phyloP scores from a whole-genome alignment of 2,329 filamentous ascomycete species.

The Dactylellina leptospora region DNA sequence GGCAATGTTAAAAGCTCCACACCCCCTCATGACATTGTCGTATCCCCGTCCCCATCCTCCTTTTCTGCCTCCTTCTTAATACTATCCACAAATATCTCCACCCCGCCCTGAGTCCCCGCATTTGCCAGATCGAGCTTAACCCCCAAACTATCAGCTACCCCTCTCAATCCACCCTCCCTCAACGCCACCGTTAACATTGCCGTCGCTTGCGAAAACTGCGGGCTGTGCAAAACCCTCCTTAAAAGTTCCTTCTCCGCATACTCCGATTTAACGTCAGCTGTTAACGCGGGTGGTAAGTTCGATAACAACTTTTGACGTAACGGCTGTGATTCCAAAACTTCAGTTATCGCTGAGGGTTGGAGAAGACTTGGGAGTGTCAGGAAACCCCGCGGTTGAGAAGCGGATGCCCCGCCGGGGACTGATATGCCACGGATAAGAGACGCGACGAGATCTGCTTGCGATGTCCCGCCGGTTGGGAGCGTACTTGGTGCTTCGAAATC shows the following conservation, averaged over 20 bases:
- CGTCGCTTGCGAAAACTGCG: conserved; percentile 88
- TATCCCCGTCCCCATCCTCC: conserved; percentile 56
- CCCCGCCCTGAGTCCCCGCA: conserved; percentile 71
- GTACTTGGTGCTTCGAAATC: conserved; percentile 15
- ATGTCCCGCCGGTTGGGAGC: conserved; percentile 9
- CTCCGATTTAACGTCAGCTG: conserved; percentile 76
- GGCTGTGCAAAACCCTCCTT: conserved; percentile 82
- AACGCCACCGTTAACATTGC: conserved; percentile 86
- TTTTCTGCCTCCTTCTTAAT: conserved; percentile 81
- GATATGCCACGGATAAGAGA: conserved; percentile 54
- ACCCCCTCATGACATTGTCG: conserved; percentile 53
- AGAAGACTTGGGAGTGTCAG: conserved; percentile 88
- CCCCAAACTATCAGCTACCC: conserved; percentile 83
- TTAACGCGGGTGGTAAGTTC: conserved; percentile 79
- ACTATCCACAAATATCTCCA: conserved; percentile 90
- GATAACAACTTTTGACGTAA: conserved; percentile 73
- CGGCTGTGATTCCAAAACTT: conserved; percentile 70
- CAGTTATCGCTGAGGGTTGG: conserved; percentile 77
- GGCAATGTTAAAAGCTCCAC: no score
- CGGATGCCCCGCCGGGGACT: conserved; percentile 61
- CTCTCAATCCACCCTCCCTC: conserved; percentile 87
- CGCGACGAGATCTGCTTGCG: conserved; percentile 35
- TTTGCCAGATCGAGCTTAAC: conserved; percentile 78
- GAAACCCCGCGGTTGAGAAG: conserved; percentile 76
- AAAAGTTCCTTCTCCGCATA: conserved; percentile 84